These are phyloP conservation scores for Hirsutella thompsonii DNA, from an alignment of 2,329 filamentous ascomycete species.

Conservation along the genomic window DNA sequence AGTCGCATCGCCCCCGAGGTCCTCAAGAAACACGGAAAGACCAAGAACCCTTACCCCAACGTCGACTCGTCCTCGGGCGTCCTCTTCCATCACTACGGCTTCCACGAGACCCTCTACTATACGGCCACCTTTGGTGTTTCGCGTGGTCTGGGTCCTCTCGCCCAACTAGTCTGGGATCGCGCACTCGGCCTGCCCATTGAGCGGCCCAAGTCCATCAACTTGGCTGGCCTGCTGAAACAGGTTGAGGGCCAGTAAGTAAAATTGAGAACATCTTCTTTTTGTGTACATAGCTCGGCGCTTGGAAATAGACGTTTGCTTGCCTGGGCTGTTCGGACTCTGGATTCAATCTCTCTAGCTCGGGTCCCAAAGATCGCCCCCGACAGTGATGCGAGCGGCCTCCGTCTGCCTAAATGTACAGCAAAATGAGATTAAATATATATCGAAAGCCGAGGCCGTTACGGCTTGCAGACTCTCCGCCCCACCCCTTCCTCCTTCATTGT, in stretches of 20 bases:
- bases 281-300: neutral
- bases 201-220: constrained; percentile 93
- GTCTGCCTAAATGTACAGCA: too few species aligned
- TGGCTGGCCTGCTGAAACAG: constrained; percentile 69
- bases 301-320: neutral
- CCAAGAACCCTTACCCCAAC: constrained; percentile 95
- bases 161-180: constrained; percentile 92
- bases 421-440: neutral
- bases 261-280: neutral
- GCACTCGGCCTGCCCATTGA: constrained; percentile 91
- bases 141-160: constrained; percentile 69
- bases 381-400: too few species aligned
- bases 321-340: too few species aligned
- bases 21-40: constrained; percentile 91
- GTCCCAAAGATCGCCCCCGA: too few species aligned
- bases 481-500: neutral
- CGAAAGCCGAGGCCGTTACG: neutral
- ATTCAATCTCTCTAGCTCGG: too few species aligned
- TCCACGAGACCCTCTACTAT: constrained; percentile 96
- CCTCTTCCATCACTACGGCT: constrained; percentile 95
- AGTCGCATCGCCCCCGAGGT: constrained; percentile 83
- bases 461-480: neutral
- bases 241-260: constrained; percentile 29
- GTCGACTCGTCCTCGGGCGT: constrained; percentile 90
- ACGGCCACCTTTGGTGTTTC: constrained; percentile 59